Evolutionary conservation across 2,329 filamentous ascomycete species (phyloP).

Genomic region (Pseudonectria buxi): DNA sequence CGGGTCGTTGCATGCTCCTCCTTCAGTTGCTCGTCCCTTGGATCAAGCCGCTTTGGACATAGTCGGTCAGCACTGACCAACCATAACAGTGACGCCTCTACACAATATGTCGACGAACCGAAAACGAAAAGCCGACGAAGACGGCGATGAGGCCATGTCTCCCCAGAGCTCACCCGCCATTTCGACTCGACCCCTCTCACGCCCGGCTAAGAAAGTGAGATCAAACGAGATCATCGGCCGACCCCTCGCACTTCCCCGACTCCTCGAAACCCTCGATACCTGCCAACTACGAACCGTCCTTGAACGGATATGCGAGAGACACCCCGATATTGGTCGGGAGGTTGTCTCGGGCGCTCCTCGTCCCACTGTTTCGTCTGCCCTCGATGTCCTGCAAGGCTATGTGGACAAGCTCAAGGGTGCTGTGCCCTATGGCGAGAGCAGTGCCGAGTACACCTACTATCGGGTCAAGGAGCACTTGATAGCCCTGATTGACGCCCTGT

Average conservation of each 20-base stretch:
- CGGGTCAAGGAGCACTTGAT: conserved; percentile 75
- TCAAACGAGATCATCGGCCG: conserved; percentile 59
- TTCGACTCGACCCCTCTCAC: conserved; percentile 58
- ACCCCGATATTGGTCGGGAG: conserved; percentile 79
- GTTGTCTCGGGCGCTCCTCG: conserved; percentile 77
- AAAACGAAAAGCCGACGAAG: conserved; percentile 84
- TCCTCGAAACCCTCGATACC: conserved; percentile 90
- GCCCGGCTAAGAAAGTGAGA: conserved; percentile 58
- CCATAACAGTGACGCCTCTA: conserved; percentile 38
- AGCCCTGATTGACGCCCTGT: conserved; percentile 78
- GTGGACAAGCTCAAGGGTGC: conserved; percentile 69
- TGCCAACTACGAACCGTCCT: conserved; percentile 78
- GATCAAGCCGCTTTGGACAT: neutral
- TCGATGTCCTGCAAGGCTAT: conserved; percentile 77
- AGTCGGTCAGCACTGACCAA: conserved; percentile 15
- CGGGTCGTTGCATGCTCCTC: neutral
- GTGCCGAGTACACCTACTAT: conserved; percentile 91
- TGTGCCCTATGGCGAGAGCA: conserved; percentile 78
- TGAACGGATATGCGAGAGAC: conserved; percentile 84
- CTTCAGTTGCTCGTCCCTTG: neutral
- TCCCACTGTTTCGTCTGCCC: conserved; percentile 74
- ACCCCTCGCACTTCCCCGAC: conserved; percentile 53
- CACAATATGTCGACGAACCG: conserved; percentile 45
- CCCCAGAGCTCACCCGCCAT: conserved; percentile 76
- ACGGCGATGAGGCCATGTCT: conserved; percentile 81